Conservation (phyloP, 2,329 filamentous ascomycete species). For the Fusarium albidum region DNA sequence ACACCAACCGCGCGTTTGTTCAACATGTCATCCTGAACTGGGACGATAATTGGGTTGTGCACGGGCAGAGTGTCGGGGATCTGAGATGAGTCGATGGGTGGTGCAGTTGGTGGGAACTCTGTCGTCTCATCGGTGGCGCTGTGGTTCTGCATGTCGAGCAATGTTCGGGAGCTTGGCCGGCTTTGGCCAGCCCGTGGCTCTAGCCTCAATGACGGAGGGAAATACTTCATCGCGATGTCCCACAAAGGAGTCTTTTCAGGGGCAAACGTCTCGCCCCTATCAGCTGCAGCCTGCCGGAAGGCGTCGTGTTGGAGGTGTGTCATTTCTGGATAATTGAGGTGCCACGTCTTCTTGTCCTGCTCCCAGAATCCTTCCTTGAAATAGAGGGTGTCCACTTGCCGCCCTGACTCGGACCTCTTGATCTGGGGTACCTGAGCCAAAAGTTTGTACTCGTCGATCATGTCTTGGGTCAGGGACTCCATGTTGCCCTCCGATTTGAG, state of each 20-base stretch:
- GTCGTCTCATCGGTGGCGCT: slow-evolving; percentile 37
- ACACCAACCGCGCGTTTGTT: slow-evolving; percentile 65
- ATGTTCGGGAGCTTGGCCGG: slow-evolving; percentile 19
- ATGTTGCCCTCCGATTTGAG: slow-evolving; percentile 60
- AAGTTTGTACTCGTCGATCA: slow-evolving; percentile 55
- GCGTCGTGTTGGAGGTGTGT: slow-evolving; percentile 65
- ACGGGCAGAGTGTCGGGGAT: slow-evolving; percentile 49
- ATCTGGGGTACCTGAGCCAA: slow-evolving; percentile 60
- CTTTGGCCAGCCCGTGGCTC: slow-evolving; percentile 19
- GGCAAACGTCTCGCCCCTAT: slow-evolving; percentile 61
- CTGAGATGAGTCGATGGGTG: slow-evolving; percentile 37
- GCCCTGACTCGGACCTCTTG: slow-evolving; percentile 57
- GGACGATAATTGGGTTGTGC: slow-evolving; percentile 48
- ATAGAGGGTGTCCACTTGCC: slow-evolving; percentile 65
- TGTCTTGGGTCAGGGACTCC: slow-evolving; percentile 45
- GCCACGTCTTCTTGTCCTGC: slow-evolving; percentile 63
- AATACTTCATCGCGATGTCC: slow-evolving; percentile 66
- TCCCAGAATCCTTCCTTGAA: slow-evolving; percentile 68
- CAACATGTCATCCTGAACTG: slow-evolving; percentile 42
- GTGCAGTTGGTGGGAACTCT: slow-evolving; percentile 45
- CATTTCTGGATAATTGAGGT: slow-evolving; percentile 71
- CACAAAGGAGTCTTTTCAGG: slow-evolving; percentile 61
- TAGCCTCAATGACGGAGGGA: slow-evolving; percentile 53
- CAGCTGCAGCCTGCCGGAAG: slow-evolving; percentile 60
- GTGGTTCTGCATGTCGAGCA: slow-evolving; percentile 36